These are phyloP conservation scores for Dipodascopsis uninucleata DNA, from an alignment of 805 yeast genomes.

Conservation along the genomic window DNA sequence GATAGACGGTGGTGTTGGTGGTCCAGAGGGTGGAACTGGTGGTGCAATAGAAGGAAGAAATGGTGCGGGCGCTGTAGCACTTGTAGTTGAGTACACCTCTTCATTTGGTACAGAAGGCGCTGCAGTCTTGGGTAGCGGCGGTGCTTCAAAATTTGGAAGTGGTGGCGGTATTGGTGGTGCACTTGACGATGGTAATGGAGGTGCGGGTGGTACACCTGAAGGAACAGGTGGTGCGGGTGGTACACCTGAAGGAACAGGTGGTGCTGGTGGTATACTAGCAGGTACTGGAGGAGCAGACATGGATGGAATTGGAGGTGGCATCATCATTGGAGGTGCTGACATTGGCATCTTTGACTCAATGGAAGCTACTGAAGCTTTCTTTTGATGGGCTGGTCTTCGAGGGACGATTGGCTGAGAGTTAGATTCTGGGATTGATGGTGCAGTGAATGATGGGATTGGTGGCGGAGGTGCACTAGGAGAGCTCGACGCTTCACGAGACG, in stretches of 20 bases:
- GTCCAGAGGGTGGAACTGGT: conserved; percentile 27
- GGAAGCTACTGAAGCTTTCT: conserved; percentile 10
- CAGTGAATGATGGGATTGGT: not conserved
- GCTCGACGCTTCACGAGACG: conserved; percentile 6
- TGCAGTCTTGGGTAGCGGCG: conserved; percentile 29
- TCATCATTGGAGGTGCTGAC: conserved; percentile 26
- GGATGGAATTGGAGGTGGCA: conserved; percentile 12
- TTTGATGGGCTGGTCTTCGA: conserved; percentile 19
- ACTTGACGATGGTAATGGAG: conserved; percentile 30
- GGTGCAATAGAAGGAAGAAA: no score
- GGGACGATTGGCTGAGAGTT: conserved; percentile 21
- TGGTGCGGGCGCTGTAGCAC: no score
- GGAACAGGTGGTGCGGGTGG: conserved; percentile 37
- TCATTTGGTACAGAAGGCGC: no score
- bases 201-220: conserved; percentile 27
- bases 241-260: conserved; percentile 8
- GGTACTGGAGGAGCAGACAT: conserved; percentile 3
- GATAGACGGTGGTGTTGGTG: conserved; percentile 31
- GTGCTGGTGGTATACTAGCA: conserved; percentile 25
- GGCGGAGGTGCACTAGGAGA: conserved; percentile 3
- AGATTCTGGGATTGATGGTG: not conserved
- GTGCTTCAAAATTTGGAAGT: conserved; percentile 8
- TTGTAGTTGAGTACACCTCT: no score
- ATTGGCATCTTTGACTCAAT: conserved; percentile 19
- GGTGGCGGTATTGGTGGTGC: conserved; percentile 31